A percentile compares a stretch with the other conserved stretches of the same genome.
Conservation (phyloP, 306 rosid genomes). For the Cicer chorassanicum region DNA sequence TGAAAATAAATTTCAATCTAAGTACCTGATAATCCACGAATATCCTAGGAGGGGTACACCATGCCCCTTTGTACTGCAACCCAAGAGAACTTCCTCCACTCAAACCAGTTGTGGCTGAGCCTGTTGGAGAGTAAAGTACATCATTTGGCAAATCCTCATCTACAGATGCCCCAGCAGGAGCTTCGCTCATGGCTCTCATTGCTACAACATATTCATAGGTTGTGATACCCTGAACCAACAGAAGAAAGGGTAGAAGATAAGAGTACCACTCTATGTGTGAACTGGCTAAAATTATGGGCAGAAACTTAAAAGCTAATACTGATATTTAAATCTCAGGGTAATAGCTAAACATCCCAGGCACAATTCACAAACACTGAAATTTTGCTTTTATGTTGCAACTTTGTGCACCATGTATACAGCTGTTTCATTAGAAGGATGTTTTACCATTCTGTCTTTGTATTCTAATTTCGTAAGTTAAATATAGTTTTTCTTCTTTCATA, state of each 20-base stretch:
- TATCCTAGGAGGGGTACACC: slow-evolving; percentile 98
- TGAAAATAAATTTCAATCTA: slow-evolving; percentile 30
- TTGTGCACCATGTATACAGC: slow-evolving; percentile 2
- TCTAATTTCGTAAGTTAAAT: slow-evolving; percentile 20
- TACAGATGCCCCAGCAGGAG: slow-evolving; percentile 66
- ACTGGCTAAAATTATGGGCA: slow-evolving; percentile 33
- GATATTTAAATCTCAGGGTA: slow-evolving; percentile 26
- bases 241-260: slow-evolving; percentile 33
- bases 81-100: slow-evolving; percentile 98
- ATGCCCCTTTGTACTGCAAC: slow-evolving; percentile 89
- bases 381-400: not conserved
- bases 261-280: slow-evolving; percentile 32
- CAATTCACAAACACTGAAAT: not conserved
- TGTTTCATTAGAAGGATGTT: slow-evolving; percentile 17
- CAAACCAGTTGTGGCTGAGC: slow-evolving; percentile 94
- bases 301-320: slow-evolving; percentile 17
- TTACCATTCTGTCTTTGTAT: slow-evolving; percentile 13
- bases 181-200: slow-evolving; percentile 95
- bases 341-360: slow-evolving; percentile 23
- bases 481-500: slow-evolving; percentile 14
- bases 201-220: slow-evolving; percentile 96
- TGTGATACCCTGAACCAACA: slow-evolving; percentile 83
- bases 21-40: slow-evolving; percentile 95
- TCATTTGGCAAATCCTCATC: slow-evolving; percentile 80
- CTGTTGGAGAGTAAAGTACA: slow-evolving; percentile 79